Evolutionary conservation across 108 stramenopile species (phyloP).

Genomic region (Aureococcus anophagefferens): DNA sequence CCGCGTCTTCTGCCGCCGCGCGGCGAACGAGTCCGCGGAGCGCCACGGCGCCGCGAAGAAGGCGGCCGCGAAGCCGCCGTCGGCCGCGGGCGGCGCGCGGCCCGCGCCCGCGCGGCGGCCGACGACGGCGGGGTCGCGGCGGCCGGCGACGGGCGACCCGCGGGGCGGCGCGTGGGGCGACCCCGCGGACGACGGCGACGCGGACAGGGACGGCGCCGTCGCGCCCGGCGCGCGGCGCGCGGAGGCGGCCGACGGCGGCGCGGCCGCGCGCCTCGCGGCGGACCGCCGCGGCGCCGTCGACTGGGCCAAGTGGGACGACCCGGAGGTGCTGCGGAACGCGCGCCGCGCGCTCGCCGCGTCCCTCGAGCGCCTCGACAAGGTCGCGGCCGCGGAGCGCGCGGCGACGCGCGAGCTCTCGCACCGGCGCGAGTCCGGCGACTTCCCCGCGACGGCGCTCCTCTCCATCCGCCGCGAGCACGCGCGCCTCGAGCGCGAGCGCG

Average conservation of each 20-base stretch:
- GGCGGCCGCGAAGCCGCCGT: conserved; percentile 1
- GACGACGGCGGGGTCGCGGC: no score
- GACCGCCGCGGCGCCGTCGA: no score
- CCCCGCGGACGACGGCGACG: no score
- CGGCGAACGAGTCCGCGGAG: conserved; percentile 13
- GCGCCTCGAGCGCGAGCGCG: neutral
- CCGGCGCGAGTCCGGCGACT: neutral
- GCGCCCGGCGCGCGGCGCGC: no score
- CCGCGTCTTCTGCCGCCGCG: conserved; percentile 17
- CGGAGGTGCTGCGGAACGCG: neutral
- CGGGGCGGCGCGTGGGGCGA: no score
- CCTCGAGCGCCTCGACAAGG: conserved; percentile 12
- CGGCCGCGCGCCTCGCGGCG: no score
- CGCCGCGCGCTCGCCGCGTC: conserved; percentile 13
- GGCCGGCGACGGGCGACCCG: no score
- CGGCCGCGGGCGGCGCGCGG: no score
- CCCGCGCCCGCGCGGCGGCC: no score
- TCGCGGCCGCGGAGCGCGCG: neutral
- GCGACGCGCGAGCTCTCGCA: neutral
- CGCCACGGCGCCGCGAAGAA: neutral
- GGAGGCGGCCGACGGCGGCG: no score
- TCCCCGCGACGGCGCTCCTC: neutral
- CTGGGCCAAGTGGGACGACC: conserved; percentile 15
- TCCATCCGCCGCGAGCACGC: neutral
- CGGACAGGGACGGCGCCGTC: no score